Evolutionary conservation across 176 grass and related monocot genomes (phyloP).

Genomic region (Luzula sylvatica): DNA sequence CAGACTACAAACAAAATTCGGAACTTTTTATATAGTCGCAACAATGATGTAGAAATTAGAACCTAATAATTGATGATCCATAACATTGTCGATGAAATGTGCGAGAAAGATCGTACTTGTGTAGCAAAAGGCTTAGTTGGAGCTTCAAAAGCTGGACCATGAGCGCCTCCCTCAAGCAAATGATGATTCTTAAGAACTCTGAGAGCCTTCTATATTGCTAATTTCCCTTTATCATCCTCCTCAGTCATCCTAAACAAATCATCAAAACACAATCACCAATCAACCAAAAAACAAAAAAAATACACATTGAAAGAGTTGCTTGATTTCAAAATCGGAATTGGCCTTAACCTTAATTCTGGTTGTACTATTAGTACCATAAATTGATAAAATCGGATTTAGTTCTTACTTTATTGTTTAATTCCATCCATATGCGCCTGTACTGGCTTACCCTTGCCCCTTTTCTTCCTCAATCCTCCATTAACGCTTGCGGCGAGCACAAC

Average conservation of each 20-base stretch:
- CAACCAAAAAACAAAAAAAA: conserved; percentile 3
- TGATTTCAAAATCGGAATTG: neutral
- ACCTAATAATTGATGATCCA: neutral
- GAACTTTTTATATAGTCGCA: neutral
- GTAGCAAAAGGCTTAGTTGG: conserved; percentile 58
- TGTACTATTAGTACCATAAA: neutral
- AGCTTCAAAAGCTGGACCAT: conserved; percentile 58
- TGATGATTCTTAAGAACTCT: conserved; percentile 39
- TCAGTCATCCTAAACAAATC: conserved; percentile 43
- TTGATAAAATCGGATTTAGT: conserved; percentile 1
- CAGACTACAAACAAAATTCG: conserved; percentile 32
- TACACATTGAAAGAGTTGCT: neutral
- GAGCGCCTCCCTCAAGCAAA: conserved; percentile 66
- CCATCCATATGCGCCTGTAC: no score
- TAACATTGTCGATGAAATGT: conserved; percentile 7
- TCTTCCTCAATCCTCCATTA: no score
- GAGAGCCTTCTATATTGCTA: conserved; percentile 42
- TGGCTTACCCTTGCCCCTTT: no score
- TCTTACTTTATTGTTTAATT: conserved; percentile 3
- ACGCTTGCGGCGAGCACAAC: no score
- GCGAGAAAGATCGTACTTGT: conserved; percentile 35
- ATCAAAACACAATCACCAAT: conserved; percentile 6
- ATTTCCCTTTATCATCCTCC: conserved; percentile 51
- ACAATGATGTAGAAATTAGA: neutral
- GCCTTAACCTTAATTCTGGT: conserved; percentile 10